Base-by-base conservation (phyloP, 2,329 filamentous ascomycete species). In the Ceratocystis diversiconidia region DNA sequence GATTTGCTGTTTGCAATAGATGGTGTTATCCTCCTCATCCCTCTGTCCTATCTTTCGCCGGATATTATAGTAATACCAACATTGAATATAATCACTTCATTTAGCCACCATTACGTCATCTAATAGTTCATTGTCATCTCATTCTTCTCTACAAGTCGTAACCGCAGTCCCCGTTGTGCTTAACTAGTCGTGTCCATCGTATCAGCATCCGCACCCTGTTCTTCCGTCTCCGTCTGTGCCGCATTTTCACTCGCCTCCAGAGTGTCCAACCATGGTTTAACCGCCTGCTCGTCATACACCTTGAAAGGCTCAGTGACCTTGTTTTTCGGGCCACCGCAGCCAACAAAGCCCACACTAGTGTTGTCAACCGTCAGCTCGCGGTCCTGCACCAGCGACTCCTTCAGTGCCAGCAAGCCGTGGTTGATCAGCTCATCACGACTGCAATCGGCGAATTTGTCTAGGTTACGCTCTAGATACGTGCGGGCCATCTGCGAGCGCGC, bases 301-400 rank as follows among this genome's bases (percentile, higher is more conserved):
- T 89, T 90, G 79, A 97, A 97, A 69, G 84, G 83, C 80, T 97
- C 89, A 6, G 67, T 65, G n/a, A 69, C 65, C 41, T 88, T 76
- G 65, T 73, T 77, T 75, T 81, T 82, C 74, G 79, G 79, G 64
- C 78, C 78, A 5, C 78, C 77, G 61, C 82, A 78, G 8, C 92
- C 92, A 25, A 92, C 89, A 68, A 96, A 81, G 46, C 89, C 92
- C 64, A 99, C 84, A 71, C 90, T 96, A 65, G 92, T 96, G 79
- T 99, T 99, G 75, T 97, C 94, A 50, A 96, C 85, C 65, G 92
- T 97, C 75, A 99, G 79, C 82, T 97, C 92, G 80, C 95, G 95
- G 78, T 99, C 94, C 82, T 97, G 92, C 66, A 89, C 88, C 75
- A 99, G 79, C 71, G 89, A 95, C 81, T 99, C 94, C 82, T 96